These are phyloP conservation scores for Colletotrichum godetiae DNA, from an alignment of 2,329 filamentous ascomycete genomes.

Conservation along the genomic window DNA sequence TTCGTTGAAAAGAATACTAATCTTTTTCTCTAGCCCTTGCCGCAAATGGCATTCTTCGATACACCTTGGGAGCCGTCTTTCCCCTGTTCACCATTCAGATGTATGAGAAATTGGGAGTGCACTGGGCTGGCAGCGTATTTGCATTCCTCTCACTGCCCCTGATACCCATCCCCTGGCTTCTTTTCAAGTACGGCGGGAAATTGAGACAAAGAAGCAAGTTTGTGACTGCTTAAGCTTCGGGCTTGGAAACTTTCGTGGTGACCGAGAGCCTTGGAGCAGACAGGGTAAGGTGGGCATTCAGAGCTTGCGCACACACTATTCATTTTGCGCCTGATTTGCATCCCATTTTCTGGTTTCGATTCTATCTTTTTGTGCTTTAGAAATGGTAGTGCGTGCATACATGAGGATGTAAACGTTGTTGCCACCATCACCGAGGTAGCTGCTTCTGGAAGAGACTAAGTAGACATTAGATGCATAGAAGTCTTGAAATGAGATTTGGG, in stretches of 20 bases:
- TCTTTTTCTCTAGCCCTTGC: conserved; percentile 39
- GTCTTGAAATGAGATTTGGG: too few species aligned
- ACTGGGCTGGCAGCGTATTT: conserved; percentile 45
- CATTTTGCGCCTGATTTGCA: too few species aligned
- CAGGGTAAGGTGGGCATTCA: not conserved
- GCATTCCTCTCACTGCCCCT: conserved; percentile 36
- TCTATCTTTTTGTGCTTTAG: too few species aligned
- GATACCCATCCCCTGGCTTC: conserved; percentile 37
- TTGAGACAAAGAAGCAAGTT: conserved; percentile 11
- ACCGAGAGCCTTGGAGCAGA: not conserved
- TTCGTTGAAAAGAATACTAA: not conserved
- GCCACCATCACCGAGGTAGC: too few species aligned
- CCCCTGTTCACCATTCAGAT: conserved; percentile 56
- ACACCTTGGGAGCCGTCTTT: conserved; percentile 52
- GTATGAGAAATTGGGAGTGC: conserved; percentile 49
- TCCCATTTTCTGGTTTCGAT: too few species aligned
- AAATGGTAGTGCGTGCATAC: too few species aligned
- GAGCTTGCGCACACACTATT: too few species aligned
- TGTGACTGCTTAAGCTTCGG: not conserved
- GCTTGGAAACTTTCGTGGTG: rapidly evolving
- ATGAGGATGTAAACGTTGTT: too few species aligned
- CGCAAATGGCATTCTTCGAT: conserved; percentile 57
- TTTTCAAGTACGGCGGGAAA: conserved; percentile 23
- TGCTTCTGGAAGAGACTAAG: too few species aligned
- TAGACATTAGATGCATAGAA: too few species aligned